phyloP scores from a whole-genome alignment of 2,329 filamentous ascomycete genomes.

The Diplocarpon rosae region DNA sequence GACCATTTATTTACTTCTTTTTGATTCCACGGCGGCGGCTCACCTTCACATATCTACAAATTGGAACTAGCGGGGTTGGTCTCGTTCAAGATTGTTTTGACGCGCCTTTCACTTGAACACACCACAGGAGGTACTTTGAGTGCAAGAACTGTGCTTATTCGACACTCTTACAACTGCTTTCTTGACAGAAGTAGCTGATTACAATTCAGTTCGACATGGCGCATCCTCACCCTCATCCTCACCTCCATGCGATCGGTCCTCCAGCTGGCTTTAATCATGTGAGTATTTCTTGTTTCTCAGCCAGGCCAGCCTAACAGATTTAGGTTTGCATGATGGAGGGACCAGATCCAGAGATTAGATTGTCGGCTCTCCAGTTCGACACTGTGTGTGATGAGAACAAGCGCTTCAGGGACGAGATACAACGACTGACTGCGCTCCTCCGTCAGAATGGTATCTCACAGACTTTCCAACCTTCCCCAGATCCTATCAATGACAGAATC shows the following conservation, averaged over 20 bases:
- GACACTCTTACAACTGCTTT: too few species aligned
- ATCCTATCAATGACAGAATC: not conserved
- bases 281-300: not conserved
- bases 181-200: too few species aligned
- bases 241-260: not conserved
- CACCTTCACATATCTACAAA: too few species aligned
- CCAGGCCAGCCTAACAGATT: not conserved
- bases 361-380: constrained; percentile 5
- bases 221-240: not conserved
- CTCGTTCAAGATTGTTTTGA: too few species aligned
- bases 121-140: too few species aligned
- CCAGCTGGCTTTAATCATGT: constrained; percentile 5
- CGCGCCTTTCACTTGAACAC: too few species aligned
- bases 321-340: constrained; percentile 16
- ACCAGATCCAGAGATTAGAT: constrained; percentile 6
- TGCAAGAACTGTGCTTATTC: too few species aligned
- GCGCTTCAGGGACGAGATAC: constrained; percentile 6
- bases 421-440: constrained; percentile 6
- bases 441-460: constrained; percentile 6
- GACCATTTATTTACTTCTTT: too few species aligned
- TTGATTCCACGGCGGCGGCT: too few species aligned
- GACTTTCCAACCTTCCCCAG: not conserved
- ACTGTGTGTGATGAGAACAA: constrained; percentile 8
- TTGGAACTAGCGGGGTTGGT: too few species aligned
- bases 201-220: not conserved